These are phyloP conservation scores for Penicillium sp. DNA, from an alignment of 2,329 filamentous ascomycete genomes.

Conservation along the genomic window DNA sequence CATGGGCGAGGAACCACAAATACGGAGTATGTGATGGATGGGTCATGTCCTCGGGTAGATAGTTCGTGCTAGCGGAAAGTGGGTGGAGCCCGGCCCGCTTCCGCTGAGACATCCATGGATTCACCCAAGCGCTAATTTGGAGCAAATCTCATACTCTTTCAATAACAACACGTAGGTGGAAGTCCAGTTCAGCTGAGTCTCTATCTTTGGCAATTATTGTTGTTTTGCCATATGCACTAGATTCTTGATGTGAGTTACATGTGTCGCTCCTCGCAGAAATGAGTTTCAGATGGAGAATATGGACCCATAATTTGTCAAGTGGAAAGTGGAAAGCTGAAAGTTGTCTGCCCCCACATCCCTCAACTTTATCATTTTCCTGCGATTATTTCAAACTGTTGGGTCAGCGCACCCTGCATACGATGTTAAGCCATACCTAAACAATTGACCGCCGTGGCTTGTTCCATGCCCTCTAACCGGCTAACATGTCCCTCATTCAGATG, in stretches of 20 bases:
- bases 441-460: background rate
- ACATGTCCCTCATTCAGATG: no score
- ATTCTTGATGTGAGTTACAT: background rate
- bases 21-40: background rate
- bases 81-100: conserved; percentile 2
- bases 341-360: background rate
- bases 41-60: background rate
- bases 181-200: background rate
- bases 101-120: background rate
- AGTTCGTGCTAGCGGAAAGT: background rate
- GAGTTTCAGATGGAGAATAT: background rate
- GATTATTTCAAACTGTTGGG: background rate
- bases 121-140: background rate
- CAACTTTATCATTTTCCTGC: background rate
- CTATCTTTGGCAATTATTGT: background rate
- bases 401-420: background rate
- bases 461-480: background rate
- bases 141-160: background rate
- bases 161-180: background rate
- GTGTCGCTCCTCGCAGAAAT: background rate
- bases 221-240: no score
- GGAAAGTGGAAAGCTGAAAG: background rate
- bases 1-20: background rate
- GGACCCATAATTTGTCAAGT: background rate
- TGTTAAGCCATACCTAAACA: background rate